Conservation (phyloP, 768 basidiomycete species). For the Naganishia randhawae region DNA sequence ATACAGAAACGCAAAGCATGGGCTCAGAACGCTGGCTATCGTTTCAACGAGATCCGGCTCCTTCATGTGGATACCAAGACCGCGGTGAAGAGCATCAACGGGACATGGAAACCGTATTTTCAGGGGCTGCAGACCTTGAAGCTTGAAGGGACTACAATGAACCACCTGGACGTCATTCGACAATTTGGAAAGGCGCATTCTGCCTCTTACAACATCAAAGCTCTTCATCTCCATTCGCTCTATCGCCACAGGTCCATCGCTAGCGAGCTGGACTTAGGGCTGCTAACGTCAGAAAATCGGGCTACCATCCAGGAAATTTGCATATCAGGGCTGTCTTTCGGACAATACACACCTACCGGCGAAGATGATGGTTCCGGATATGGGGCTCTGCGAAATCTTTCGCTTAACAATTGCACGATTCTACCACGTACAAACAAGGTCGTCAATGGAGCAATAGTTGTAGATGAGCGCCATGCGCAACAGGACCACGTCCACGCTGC, state of each 20-base stretch:
- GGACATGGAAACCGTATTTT: not conserved
- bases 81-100: not conserved
- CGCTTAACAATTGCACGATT: not conserved
- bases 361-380: not conserved
- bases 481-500: not conserved
- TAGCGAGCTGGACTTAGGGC: not conserved
- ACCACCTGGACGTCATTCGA: not conserved
- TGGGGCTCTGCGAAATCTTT: not conserved
- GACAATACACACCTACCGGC: not conserved
- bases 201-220: not conserved
- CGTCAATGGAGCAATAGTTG: not conserved
- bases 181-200: not conserved
- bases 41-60: not conserved
- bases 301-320: not conserved
- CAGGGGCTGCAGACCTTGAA: not conserved
- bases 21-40: not conserved
- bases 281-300: not conserved
- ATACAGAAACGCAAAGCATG: not conserved
- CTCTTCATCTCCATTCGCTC: not conserved
- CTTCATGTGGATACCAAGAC: constrained; percentile 1
- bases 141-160: not conserved
- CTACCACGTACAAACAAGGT: not conserved
- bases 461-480: not conserved
- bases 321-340: not conserved
- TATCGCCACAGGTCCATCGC: not conserved